Evolutionary conservation across 495 filamentous ascomycete species (phyloP).

Genomic region (Aspergillus kassunensis): DNA sequence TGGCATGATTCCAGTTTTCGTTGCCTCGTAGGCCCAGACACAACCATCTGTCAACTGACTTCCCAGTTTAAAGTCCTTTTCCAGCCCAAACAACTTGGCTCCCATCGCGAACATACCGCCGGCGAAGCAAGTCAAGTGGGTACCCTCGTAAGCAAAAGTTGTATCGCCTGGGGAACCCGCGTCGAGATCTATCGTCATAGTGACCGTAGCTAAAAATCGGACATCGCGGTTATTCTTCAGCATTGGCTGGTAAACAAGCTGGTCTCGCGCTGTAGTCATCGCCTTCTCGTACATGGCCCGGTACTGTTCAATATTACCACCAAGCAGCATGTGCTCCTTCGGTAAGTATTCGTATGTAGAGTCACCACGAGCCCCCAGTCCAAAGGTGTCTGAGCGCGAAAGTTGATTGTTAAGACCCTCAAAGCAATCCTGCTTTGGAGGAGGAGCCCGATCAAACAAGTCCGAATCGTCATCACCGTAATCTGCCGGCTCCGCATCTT

Average conservation of each 20-base stretch:
- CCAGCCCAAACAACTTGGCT: conserved; percentile 77
- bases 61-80: conserved; percentile 76
- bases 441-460: background rate
- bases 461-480: conserved; percentile 13
- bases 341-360: conserved; percentile 95
- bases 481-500: conserved; percentile 26
- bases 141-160: conserved; percentile 54
- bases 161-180: conserved; percentile 28
- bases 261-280: conserved; percentile 64
- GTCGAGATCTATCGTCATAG: conserved; percentile 19
- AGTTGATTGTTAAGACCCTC: conserved; percentile 25
- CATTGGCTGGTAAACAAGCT: conserved; percentile 86
- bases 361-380: conserved; percentile 80
- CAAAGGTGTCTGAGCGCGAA: conserved; percentile 45
- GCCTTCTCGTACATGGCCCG: conserved; percentile 72
- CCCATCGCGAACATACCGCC: conserved; percentile 93
- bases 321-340: conserved; percentile 72
- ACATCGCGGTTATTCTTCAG: conserved; percentile 67
- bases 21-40: conserved; percentile 86
- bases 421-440: conserved; percentile 24
- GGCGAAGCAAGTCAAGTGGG: conserved; percentile 84
- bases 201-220: conserved; percentile 64
- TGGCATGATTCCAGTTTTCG: conserved; percentile 85
- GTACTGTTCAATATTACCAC: conserved; percentile 79
- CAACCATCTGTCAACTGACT: conserved; percentile 85